Conservation (phyloP, 148 eudicot genomes). For the Euryodendron excelsum region DNA sequence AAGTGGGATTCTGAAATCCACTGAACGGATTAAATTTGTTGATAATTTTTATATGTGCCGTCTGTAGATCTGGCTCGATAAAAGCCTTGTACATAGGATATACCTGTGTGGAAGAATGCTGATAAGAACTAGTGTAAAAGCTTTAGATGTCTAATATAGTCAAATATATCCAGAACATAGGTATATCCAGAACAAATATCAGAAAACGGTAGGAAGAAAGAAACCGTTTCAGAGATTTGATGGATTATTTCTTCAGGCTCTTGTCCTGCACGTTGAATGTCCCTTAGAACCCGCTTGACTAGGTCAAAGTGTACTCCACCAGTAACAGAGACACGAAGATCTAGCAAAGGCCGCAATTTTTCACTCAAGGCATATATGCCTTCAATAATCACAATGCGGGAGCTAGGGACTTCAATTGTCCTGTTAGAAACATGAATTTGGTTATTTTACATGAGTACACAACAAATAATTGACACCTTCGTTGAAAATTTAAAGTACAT, state of each 20-base stretch:
- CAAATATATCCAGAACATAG: no score
- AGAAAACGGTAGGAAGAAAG: neutral
- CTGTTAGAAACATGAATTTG: slow-evolving; percentile 36
- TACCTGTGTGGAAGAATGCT: slow-evolving; percentile 47
- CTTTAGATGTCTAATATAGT: slow-evolving; percentile 8
- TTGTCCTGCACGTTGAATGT: slow-evolving; percentile 96
- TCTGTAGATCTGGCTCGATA: slow-evolving; percentile 93
- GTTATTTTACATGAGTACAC: neutral
- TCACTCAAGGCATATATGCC: slow-evolving; percentile 97
- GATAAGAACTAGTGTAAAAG: slow-evolving; percentile 12
- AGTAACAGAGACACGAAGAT: slow-evolving; percentile 95
- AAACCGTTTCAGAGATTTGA: slow-evolving; percentile 93
- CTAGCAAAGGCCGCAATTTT: slow-evolving; percentile 74
- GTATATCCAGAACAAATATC: neutral
- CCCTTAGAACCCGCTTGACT: slow-evolving; percentile 90
- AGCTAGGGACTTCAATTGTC: slow-evolving; percentile 81
- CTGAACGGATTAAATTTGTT: slow-evolving; percentile 91
- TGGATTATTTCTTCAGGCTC: slow-evolving; percentile 99
- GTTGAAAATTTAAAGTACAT: neutral
- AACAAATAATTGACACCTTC: neutral
- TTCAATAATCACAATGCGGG: slow-evolving; percentile 83
- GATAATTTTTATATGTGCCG: slow-evolving; percentile 84
- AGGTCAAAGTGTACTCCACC: slow-evolving; percentile 98
- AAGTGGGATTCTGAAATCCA: slow-evolving; percentile 93
- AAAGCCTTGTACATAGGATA: slow-evolving; percentile 99